Conservation (phyloP, 1,139 yeast species). For the Wickerhamomyces sp. region DNA sequence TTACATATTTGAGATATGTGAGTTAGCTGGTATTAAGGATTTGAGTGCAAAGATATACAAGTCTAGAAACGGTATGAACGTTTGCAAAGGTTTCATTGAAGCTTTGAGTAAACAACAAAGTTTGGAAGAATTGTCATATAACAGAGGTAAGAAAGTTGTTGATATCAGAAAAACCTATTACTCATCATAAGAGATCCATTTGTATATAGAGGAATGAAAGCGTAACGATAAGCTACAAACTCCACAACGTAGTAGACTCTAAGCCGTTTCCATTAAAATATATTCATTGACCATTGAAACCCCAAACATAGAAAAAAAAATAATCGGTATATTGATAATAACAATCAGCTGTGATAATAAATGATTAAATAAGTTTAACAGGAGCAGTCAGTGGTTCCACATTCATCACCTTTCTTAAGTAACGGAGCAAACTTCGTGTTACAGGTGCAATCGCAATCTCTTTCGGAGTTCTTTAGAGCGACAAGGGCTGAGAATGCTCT, state of each 20-base stretch:
- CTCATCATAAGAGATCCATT: too few species aligned
- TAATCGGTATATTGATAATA: conserved; percentile 1
- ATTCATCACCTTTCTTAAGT: conserved; percentile 19
- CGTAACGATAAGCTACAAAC: too few species aligned
- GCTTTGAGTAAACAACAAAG: conserved; percentile 76
- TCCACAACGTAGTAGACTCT: too few species aligned
- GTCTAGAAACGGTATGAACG: conserved; percentile 92
- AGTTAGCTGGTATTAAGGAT: conserved; percentile 93
- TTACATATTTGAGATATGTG: conserved; percentile 85
- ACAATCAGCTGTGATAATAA: neutral
- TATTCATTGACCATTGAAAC: too few species aligned
- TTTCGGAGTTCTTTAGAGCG: conserved; percentile 12
- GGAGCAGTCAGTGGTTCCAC: conserved; percentile 22
- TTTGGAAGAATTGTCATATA: conserved; percentile 82
- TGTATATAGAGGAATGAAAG: too few species aligned
- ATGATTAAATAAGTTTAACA: conserved; percentile 9
- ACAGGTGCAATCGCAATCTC: conserved; percentile 25
- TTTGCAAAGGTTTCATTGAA: conserved; percentile 84
- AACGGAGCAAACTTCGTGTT: conserved; percentile 8
- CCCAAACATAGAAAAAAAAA: neutral
- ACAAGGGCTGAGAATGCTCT: conserved; percentile 8
- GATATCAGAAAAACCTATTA: conserved; percentile 90
- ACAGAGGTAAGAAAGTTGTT: conserved; percentile 92
- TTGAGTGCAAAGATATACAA: conserved; percentile 86
- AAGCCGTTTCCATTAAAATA: too few species aligned